Percentiles rank a stretch among this genome's conserved stretches.
These are phyloP conservation scores for Dendrocalamus latiflorus DNA, from an alignment of 202 grass and related monocot species.

Conservation along the genomic window DNA sequence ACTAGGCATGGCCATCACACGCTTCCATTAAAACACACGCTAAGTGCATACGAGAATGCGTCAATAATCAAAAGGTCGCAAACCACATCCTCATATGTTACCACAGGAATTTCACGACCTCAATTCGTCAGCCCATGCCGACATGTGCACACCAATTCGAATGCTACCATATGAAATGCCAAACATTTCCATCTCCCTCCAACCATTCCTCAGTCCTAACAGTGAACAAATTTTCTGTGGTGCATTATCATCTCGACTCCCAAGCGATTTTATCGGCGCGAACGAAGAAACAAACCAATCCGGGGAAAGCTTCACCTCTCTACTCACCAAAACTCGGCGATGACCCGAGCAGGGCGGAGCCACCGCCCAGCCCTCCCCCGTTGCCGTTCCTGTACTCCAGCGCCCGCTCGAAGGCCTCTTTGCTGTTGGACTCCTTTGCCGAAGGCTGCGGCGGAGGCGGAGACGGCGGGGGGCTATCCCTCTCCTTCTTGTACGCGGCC, in stretches of 20 bases:
- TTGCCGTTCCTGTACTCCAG: slow-evolving; percentile 48
- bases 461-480: background rate
- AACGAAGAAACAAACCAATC: background rate
- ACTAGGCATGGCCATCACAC: background rate
- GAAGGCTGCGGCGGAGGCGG: background rate
- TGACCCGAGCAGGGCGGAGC: background rate
- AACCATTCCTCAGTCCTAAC: background rate
- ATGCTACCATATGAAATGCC: background rate
- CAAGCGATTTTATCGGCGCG: background rate
- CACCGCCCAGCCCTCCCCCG: slow-evolving; percentile 21
- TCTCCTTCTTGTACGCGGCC: slow-evolving; percentile 52
- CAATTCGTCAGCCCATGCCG: background rate
- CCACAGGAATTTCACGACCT: background rate
- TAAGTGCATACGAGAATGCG: background rate
- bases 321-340: slow-evolving; percentile 39
- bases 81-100: background rate
- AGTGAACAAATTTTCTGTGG: background rate
- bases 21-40: background rate
- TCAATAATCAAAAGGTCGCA: background rate
- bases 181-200: background rate
- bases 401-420: slow-evolving; percentile 42
- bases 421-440: slow-evolving; percentile 1
- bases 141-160: background rate
- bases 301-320: background rate
- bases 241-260: background rate